phyloP scores from a whole-genome alignment of 306 rosid species.

The Lupinus albus region DNA sequence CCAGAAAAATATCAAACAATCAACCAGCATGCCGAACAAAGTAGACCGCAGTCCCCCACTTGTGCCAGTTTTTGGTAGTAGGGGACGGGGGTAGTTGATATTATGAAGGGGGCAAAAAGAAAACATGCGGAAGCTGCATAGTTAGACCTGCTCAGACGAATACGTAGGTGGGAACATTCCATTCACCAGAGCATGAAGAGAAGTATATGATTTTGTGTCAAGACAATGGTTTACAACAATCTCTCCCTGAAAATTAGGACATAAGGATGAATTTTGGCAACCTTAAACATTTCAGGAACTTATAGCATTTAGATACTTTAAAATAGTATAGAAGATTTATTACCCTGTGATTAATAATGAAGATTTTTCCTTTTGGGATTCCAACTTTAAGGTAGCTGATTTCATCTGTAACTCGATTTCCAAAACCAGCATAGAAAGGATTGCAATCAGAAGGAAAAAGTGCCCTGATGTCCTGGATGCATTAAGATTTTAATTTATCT shows the following conservation, averaged over 20 bases:
- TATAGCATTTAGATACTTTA: conserved; percentile 10
- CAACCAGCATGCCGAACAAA: neutral
- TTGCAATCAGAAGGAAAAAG: conserved; percentile 86
- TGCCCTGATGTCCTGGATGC: conserved; percentile 72
- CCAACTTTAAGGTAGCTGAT: conserved; percentile 92
- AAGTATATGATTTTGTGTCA: conserved; percentile 72
- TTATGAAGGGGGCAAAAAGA: neutral
- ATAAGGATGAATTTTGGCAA: conserved; percentile 39
- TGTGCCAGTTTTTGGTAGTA: neutral
- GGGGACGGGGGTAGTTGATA: neutral
- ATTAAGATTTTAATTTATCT: conserved; percentile 31
- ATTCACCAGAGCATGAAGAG: conserved; percentile 78
- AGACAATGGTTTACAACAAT: conserved; percentile 73
- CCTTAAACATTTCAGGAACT: conserved; percentile 15
- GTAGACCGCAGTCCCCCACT: neutral
- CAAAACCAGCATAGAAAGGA: conserved; percentile 99
- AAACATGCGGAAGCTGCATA: conserved; percentile 1
- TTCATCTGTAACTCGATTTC: conserved; percentile 93
- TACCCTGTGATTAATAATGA: conserved; percentile 93
- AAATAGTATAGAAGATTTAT: conserved; percentile 28
- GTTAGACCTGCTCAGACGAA: conserved; percentile 74
- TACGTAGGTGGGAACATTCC: conserved; percentile 78
- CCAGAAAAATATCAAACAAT: neutral
- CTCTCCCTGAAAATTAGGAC: conserved; percentile 70
- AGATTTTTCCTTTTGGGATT: conserved; percentile 83